Percentiles rank a stretch among this genome's conserved stretches.
Conservation (phyloP, 352 stramenopile species). For the Pilasporangium apinafurcum region DNA sequence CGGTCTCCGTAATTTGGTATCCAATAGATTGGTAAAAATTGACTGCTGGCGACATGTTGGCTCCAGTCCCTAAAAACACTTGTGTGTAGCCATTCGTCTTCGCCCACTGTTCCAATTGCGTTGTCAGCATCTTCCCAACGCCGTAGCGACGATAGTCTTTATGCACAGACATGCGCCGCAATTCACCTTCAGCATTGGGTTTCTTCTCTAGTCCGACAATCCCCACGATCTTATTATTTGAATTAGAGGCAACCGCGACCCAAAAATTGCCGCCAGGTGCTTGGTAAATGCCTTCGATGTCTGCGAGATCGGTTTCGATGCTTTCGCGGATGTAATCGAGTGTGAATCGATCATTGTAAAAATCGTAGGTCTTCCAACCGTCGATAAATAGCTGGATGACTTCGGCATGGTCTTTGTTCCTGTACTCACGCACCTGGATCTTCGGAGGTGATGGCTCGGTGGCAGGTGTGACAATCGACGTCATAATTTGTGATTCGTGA, state of each 20-base stretch:
- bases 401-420: background rate
- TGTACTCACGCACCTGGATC: constrained; percentile 5
- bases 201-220: constrained; percentile 25
- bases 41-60: constrained; percentile 3
- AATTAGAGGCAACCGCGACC: constrained; percentile 16
- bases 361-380: constrained; percentile 24
- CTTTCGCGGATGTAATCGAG: constrained; percentile 1
- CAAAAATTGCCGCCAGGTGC: constrained; percentile 34
- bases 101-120: constrained; percentile 1
- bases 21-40: constrained; percentile 9
- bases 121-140: constrained; percentile 2
- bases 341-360: background rate
- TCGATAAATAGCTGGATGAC: constrained; percentile 17
- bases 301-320: constrained; percentile 16
- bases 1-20: constrained; percentile 2
- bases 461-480: too few species aligned
- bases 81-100: background rate
- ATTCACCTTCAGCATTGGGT: constrained; percentile 9
- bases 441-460: background rate
- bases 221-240: constrained; percentile 8
- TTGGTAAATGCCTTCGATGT: constrained; percentile 33
- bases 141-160: constrained; percentile 2
- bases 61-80: constrained; percentile 1
- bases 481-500: too few species aligned
- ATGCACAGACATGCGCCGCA: constrained; percentile 4